These are phyloP conservation scores for Casuarina cunninghamiana DNA, from an alignment of 306 rosid species.

Conservation along the genomic window DNA sequence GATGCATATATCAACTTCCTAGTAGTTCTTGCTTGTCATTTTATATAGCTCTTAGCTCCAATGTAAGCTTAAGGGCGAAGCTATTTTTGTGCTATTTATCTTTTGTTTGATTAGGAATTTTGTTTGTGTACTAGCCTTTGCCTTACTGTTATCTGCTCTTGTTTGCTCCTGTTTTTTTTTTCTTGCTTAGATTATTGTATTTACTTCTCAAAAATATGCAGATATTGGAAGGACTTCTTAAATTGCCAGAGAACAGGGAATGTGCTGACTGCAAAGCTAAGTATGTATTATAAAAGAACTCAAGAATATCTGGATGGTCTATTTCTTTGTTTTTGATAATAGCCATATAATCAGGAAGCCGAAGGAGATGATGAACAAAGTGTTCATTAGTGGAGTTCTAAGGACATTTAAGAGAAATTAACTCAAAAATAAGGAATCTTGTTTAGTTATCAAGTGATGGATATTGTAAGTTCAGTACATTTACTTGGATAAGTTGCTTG, in stretches of 20 bases:
- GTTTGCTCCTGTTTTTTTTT: neutral
- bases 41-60: neutral
- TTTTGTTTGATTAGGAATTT: neutral
- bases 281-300: conserved; percentile 54
- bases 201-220: conserved; percentile 41
- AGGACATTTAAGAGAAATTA: conserved; percentile 20
- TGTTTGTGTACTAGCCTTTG: conserved; percentile 11
- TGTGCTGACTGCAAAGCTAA: conserved; percentile 99
- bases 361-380: conserved; percentile 23
- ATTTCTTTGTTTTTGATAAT: too few species aligned
- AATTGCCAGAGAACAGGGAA: conserved; percentile 91
- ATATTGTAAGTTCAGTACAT: conserved; percentile 10
- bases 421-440: conserved; percentile 12
- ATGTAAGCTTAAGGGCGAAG: neutral
- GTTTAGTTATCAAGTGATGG: conserved; percentile 4
- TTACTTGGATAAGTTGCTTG: conserved; percentile 17
- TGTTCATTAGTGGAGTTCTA: conserved; percentile 16
- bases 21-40: neutral
- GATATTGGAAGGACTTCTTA: conserved; percentile 98
- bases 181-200: conserved; percentile 20
- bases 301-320: conserved; percentile 25
- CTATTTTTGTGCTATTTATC: neutral
- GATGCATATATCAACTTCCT: neutral
- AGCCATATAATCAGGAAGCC: conserved; percentile 1
- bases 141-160: conserved; percentile 7